A percentile compares a stretch with the other conserved stretches of the same genome.
These are phyloP conservation scores for Setaria italica DNA, from an alignment of 202 grass and related monocot genomes.

Conservation along the genomic window DNA sequence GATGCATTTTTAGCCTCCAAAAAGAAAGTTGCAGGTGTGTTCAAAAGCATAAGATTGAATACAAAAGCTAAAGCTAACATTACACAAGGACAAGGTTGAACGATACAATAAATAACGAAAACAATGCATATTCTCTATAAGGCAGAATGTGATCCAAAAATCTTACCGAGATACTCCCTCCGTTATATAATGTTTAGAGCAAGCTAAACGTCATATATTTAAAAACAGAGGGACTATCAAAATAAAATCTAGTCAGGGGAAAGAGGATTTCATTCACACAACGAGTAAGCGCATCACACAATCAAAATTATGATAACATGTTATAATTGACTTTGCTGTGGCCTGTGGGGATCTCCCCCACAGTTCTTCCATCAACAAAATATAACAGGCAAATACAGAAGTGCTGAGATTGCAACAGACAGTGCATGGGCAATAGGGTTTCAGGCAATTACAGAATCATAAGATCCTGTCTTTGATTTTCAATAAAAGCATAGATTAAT, in stretches of 20 bases:
- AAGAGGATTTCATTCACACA: not conserved
- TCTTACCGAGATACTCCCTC: not conserved
- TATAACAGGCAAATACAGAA: not conserved
- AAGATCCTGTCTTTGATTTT: not conserved
- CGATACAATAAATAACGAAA: not conserved
- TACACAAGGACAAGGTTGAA: not conserved
- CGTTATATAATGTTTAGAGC: too few relatives aligned
- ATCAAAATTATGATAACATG: not conserved
- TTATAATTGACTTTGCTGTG: not conserved
- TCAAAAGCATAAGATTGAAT: not conserved
- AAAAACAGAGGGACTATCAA: not conserved
- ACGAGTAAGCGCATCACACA: not conserved
- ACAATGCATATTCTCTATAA: not conserved
- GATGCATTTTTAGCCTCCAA: not conserved
- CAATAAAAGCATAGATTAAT: not conserved
- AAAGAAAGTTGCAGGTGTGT: not conserved
- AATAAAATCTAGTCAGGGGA: not conserved
- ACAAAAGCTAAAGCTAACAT: not conserved
- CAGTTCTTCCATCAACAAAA: not conserved
- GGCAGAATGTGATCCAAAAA: not conserved
- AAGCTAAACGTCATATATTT: not conserved
- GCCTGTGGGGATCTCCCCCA: not conserved
- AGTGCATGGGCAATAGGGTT: not conserved
- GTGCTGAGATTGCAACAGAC: not conserved
- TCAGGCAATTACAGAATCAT: not conserved